phyloP scores from a whole-genome alignment of 805 yeast genomes.

The Lachancea meyersii region DNA sequence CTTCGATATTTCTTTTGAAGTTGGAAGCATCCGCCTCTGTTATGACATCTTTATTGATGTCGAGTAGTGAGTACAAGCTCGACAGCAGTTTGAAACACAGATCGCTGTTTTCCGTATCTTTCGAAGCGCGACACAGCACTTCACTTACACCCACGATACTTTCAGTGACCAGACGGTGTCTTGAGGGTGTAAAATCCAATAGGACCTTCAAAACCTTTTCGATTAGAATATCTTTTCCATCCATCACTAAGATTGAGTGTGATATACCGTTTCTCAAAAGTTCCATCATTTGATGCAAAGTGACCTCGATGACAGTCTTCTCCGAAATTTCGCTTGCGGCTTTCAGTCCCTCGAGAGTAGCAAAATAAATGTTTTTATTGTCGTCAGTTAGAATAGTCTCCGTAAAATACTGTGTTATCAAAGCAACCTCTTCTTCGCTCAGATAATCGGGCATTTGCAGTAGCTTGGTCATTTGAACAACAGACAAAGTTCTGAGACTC shows the following conservation, averaged over 20 bases:
- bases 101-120: constrained; percentile 12
- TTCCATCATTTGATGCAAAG: constrained; percentile 47
- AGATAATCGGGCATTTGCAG: constrained; percentile 46
- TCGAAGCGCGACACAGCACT: constrained; percentile 14
- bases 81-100: constrained; percentile 27
- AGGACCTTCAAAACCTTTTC: constrained; percentile 34
- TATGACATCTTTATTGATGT: constrained; percentile 19
- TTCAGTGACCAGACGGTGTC: constrained; percentile 26
- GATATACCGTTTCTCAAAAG: constrained; percentile 43
- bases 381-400: constrained; percentile 52
- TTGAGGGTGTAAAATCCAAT: constrained; percentile 31
- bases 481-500: constrained; percentile 58
- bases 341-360: constrained; percentile 50
- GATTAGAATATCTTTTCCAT: constrained; percentile 24
- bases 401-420: constrained; percentile 59
- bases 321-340: constrained; percentile 32
- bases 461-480: constrained; percentile 57
- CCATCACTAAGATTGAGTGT: constrained; percentile 24
- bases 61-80: constrained; percentile 23
- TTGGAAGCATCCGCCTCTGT: constrained; percentile 13
- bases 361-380: constrained; percentile 46
- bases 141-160: constrained; percentile 21
- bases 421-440: constrained; percentile 47
- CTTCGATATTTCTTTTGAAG: constrained; percentile 20
- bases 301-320: constrained; percentile 42